Evolutionary conservation across 208 protist species (phyloP).

Genomic region (Trichomonas tenax): DNA sequence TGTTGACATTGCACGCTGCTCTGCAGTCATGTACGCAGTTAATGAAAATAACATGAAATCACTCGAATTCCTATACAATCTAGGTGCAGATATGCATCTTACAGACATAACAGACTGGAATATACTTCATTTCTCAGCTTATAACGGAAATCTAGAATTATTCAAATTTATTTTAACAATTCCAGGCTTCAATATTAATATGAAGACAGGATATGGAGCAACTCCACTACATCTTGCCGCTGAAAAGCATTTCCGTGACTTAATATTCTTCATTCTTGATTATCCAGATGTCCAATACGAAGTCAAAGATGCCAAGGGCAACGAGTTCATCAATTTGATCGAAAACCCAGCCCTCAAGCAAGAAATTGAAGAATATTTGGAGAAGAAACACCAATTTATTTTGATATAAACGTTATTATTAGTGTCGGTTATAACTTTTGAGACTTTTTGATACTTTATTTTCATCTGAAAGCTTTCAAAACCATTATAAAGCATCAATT

Average conservation of each 20-base stretch:
- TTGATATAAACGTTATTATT: no score
- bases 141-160: not conserved
- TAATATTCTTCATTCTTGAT: not conserved
- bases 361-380: not conserved
- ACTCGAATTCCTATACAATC: not conserved
- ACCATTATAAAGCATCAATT: no score
- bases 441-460: no score
- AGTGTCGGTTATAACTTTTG: no score
- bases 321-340: not conserved
- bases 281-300: not conserved
- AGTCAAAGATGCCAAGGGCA: not conserved
- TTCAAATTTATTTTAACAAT: not conserved
- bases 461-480: no score
- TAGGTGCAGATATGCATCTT: not conserved
- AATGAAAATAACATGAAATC: not conserved
- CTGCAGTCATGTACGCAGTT: not conserved
- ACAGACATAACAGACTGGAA: not conserved
- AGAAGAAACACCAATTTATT: not conserved
- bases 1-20: not conserved
- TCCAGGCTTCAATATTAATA: not conserved
- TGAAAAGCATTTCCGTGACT: not conserved
- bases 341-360: not conserved
- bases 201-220: not conserved
- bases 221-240: not conserved
- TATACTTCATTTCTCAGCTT: not conserved